A percentile compares a stretch with the other conserved stretches of the same genome.
phyloP scores from a whole-genome alignment of 2,329 filamentous ascomycete species.

The Verticillium longisporum region DNA sequence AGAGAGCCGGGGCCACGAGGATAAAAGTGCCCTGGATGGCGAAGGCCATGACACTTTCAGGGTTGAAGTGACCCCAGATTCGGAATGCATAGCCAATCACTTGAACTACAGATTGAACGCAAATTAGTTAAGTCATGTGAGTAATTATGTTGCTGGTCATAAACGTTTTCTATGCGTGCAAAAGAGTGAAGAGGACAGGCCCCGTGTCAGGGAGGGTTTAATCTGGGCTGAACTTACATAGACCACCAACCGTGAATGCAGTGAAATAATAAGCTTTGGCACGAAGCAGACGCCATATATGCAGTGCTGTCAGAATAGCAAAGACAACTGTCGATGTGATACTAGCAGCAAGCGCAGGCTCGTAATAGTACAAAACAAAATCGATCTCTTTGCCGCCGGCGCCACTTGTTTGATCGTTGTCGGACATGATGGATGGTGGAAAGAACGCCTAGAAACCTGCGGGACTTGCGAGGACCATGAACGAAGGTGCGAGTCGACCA shows the following conservation, averaged over 20 bases:
- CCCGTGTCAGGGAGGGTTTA: neutral
- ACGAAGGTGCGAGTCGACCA: too few species aligned
- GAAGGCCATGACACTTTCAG: slow-evolving; percentile 11
- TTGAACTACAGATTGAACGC: neutral
- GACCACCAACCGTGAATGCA: slow-evolving; percentile 7
- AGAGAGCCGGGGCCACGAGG: slow-evolving; percentile 38
- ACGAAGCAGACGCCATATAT: slow-evolving; percentile 4
- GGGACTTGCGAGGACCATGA: too few species aligned
- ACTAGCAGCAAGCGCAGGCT: slow-evolving; percentile 10
- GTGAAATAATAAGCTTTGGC: slow-evolving; percentile 10
- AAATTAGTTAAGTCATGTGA: neutral
- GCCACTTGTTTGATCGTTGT: neutral
- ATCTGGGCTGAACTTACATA: slow-evolving; percentile 3
- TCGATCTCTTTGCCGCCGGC: slow-evolving; percentile 4
- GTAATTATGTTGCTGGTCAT: too few species aligned
- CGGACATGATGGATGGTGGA: slow-evolving; percentile 6
- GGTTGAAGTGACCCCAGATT: slow-evolving; percentile 10
- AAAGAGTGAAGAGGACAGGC: too few species aligned
- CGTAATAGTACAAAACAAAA: slow-evolving; percentile 13
- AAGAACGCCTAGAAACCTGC: neutral
- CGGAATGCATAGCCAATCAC: slow-evolving; percentile 6
- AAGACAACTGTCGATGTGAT: slow-evolving; percentile 9
- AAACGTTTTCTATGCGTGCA: too few species aligned
- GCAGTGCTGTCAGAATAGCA: slow-evolving; percentile 7
- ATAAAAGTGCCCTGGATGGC: slow-evolving; percentile 24